Percentiles rank a stretch among this genome's conserved stretches.
Evolutionary conservation across 106 monocot species (phyloP).

Genomic region (Dioscorea zingiberensis): DNA sequence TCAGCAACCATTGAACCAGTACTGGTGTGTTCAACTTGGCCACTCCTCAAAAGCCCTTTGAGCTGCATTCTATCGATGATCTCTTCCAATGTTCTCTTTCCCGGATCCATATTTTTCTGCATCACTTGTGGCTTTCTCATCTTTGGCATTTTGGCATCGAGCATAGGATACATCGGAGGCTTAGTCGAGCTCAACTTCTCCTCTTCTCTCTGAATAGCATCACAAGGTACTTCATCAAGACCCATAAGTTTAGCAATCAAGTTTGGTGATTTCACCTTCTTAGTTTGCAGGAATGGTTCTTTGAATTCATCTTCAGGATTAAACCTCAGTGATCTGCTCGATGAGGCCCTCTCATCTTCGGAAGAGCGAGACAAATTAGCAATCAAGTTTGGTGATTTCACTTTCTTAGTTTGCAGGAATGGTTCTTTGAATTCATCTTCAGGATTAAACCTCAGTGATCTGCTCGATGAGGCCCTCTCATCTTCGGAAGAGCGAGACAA

Average conservation of each 20-base stretch:
- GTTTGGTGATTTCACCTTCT: constrained; percentile 28
- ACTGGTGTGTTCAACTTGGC: constrained; percentile 5
- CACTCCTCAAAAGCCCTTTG: constrained; percentile 36
- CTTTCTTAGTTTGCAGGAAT: too few species aligned
- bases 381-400: too few species aligned
- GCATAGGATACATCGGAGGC: neutral
- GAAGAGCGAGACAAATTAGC: constrained; percentile 3
- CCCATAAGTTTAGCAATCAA: constrained; percentile 80
- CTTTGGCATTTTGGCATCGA: constrained; percentile 33
- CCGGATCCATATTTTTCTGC: constrained; percentile 5
- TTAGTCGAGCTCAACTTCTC: constrained; percentile 7
- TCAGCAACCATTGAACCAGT: neutral
- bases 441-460: neutral
- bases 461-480: constrained; percentile 18
- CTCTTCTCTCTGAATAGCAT: neutral
- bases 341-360: constrained; percentile 22
- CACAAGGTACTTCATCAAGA: constrained; percentile 32
- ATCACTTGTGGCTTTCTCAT: constrained; percentile 12
- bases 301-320: neutral
- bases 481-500: constrained; percentile 11
- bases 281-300: too few species aligned
- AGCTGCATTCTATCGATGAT: constrained; percentile 39
- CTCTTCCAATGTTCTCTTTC: constrained; percentile 24
- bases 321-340: neutral
- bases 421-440: neutral